phyloP scores from a whole-genome alignment of 345 rosid genomes.

The Hibiscus trionum region DNA sequence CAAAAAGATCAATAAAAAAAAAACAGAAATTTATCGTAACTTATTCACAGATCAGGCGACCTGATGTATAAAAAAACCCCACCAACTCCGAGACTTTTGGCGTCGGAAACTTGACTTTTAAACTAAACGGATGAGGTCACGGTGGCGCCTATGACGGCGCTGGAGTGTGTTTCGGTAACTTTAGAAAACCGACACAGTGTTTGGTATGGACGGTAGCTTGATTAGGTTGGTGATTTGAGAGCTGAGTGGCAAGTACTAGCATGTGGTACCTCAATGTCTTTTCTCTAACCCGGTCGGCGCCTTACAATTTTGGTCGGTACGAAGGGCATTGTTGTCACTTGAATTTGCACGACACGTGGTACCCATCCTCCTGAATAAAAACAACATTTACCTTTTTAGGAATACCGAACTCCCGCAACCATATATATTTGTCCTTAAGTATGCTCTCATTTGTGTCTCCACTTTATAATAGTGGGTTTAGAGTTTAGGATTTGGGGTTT shows the following conservation, averaged over 20 bases:
- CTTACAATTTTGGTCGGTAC: neutral
- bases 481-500: too few relatives aligned
- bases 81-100: neutral
- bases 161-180: neutral
- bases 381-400: neutral
- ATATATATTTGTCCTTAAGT: too few relatives aligned
- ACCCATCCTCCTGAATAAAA: neutral
- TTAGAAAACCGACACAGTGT: neutral
- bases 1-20: neutral
- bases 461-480: too few relatives aligned
- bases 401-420: neutral
- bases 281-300: constrained; percentile 9
- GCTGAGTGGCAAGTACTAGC: neutral
- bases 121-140: neutral
- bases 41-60: neutral
- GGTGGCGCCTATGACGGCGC: neutral
- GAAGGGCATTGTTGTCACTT: neutral
- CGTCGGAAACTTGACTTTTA: neutral
- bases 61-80: neutral
- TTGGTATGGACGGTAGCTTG: constrained; percentile 25
- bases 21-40: neutral
- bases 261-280: neutral
- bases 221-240: neutral
- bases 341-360: neutral
- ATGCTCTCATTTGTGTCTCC: too few relatives aligned